These are phyloP conservation scores for Larix sibirica DNA, from an alignment of 83 land plant genomes.

Conservation along the genomic window DNA sequence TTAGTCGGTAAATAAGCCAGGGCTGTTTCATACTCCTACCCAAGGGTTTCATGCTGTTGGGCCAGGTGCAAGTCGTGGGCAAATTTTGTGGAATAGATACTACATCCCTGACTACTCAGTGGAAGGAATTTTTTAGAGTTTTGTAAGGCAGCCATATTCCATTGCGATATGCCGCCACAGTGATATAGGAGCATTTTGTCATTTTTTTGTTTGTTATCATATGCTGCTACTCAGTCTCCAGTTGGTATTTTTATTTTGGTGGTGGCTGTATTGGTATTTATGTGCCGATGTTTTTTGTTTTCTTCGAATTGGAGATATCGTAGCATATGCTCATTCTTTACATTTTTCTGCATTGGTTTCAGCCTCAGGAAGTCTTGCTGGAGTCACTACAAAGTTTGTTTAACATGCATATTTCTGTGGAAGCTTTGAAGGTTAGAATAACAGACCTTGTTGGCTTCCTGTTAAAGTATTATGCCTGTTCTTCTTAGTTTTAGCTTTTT, in stretches of 20 bases:
- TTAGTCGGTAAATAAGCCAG: no score
- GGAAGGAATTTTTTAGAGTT: no score
- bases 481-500: slow-evolving; percentile 7
- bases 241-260: background rate
- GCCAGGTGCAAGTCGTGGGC: no score
- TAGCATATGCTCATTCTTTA: slow-evolving; percentile 4
- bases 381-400: slow-evolving; percentile 45
- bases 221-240: background rate
- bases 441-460: background rate
- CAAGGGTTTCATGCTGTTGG: no score
- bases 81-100: no score
- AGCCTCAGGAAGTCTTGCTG: slow-evolving; percentile 43
- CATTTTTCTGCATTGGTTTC: background rate
- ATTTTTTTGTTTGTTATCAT: no score
- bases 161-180: no score
- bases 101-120: no score
- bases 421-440: slow-evolving; percentile 48
- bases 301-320: background rate
- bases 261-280: background rate
- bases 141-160: no score
- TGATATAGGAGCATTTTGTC: no score
- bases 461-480: background rate
- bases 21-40: no score
- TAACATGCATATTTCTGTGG: slow-evolving; percentile 56
- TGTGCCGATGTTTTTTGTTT: background rate